Evolutionary conservation across 192 early-diverging fungal species (phyloP), one percentile per base, ranked within the genome.

Genomic region (Backusella westeae): DNA sequence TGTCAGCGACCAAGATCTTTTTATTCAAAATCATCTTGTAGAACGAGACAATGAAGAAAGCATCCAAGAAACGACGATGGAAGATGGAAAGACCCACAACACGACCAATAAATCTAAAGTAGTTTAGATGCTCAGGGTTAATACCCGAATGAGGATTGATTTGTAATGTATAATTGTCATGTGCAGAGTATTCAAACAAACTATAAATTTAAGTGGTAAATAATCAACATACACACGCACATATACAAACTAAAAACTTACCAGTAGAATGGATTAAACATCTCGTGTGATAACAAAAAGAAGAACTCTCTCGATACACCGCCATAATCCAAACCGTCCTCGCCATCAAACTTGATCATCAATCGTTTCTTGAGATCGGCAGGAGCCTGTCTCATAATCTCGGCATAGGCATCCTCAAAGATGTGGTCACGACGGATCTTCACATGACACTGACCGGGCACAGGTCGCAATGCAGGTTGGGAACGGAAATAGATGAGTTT

Each of bases 331-430:
- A 99, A 86, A 19, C 97, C 97, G 81, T 99, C 97, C 78, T 99
- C 97, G 68, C 96, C 96, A 77, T 96, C 95, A 80, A 99, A 99
- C 84, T 98, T 99, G 83, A 99, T 97, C 95, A 97, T 97, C 74
- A 99, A 80, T 39, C 95, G 89, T 87, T 99, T 98, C 87, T 97
- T 97, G 69, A 99, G 87, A 83, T 99, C 97, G 4, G 87, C 85
- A 17, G 95, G 89, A 4, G 92, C 89, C 78, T 94, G 93, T 38
- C 96, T 91, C 97, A 99, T 99, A 53, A 99, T 90, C 80, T 97
- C 96, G 46, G 94, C 89, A 87, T 95, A 99, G 29, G 96, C 87
- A 84, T 99, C 95, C 84, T 98, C 97, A 87, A 99, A 98, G 69
- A 99, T 94, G 80, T 85, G 88, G 69, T 91, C 89, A 53, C 97